Evolutionary conservation across 2,329 filamentous ascomycete genomes (phyloP).

Genomic region (Truncatella angustata): DNA sequence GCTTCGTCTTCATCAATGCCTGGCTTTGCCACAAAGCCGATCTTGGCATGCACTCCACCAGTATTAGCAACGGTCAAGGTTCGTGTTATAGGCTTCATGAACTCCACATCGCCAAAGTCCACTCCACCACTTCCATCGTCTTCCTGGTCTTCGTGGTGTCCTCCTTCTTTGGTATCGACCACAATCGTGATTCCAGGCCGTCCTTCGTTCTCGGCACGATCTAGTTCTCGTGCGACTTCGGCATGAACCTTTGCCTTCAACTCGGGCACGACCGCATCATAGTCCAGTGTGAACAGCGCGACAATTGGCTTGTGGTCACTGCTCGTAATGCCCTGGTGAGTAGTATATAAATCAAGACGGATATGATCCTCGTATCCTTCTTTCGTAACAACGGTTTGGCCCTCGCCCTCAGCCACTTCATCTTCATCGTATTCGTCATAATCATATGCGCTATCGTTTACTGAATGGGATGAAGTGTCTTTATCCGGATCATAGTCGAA

Average conservation of each 20-base stretch:
- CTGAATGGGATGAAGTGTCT: constrained; percentile 54
- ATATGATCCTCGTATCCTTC: constrained; percentile 57
- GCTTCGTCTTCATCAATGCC: constrained; percentile 40
- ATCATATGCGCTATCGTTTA: constrained; percentile 20
- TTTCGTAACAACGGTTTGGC: constrained; percentile 52
- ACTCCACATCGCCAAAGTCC: constrained; percentile 75
- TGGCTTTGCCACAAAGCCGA: constrained; percentile 76
- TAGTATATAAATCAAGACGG: constrained; percentile 68
- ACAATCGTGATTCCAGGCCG: constrained; percentile 81
- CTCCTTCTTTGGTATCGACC: constrained; percentile 58
- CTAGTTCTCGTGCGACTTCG: constrained; percentile 83
- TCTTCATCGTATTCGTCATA: constrained; percentile 27
- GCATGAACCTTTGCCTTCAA: constrained; percentile 80
- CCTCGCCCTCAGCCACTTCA: constrained; percentile 39
- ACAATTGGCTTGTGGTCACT: constrained; percentile 94
- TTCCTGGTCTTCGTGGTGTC: constrained; percentile 27
- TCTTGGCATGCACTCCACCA: constrained; percentile 73
- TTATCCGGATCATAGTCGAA: constrained; percentile 88
- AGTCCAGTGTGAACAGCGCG: constrained; percentile 79
- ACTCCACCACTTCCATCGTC: constrained; percentile 57
- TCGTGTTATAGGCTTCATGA: constrained; percentile 62
- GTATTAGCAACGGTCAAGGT: constrained; percentile 89
- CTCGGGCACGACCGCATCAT: constrained; percentile 82
- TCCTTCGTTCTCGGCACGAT: constrained; percentile 88
- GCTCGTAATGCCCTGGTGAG: constrained; percentile 84